phyloP scores from a whole-genome alignment of 83 land plant species.

The Isoetes engelmannii region DNA sequence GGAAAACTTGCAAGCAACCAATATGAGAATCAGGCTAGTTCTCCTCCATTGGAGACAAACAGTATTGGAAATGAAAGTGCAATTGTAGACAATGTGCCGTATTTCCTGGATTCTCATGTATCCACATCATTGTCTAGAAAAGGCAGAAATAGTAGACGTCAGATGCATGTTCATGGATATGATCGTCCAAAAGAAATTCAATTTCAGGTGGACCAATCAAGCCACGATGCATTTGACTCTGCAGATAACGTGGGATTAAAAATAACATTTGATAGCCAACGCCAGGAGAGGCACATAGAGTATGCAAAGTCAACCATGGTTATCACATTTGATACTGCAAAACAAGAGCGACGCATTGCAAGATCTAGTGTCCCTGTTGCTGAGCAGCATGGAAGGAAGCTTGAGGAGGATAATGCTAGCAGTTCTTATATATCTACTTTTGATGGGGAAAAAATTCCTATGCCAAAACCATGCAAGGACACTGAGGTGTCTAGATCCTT shows the following conservation, averaged over 20 bases:
- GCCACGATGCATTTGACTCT: not conserved
- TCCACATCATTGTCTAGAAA: not conserved
- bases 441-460: not conserved
- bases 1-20: too few species aligned
- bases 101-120: not conserved
- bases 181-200: not conserved
- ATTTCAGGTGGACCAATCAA: not conserved
- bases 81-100: not conserved
- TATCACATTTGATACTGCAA: constrained; percentile 5
- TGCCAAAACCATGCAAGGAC: not conserved
- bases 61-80: not conserved
- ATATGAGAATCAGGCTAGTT: too few species aligned
- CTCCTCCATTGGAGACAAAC: too few species aligned
- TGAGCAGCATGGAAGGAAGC: not conserved
- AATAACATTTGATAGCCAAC: not conserved
- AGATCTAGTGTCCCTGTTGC: not conserved
- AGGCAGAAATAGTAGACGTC: not conserved
- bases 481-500: not conserved
- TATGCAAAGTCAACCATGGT: not conserved
- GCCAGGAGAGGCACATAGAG: constrained; percentile 1
- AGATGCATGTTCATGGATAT: not conserved
- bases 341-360: not conserved
- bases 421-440: not conserved
- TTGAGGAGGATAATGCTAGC: not conserved
- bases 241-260: not conserved